Base-by-base conservation (phyloP, 2,329 filamentous ascomycete genomes). In the Zymoseptoria pseudotritici region DNA sequence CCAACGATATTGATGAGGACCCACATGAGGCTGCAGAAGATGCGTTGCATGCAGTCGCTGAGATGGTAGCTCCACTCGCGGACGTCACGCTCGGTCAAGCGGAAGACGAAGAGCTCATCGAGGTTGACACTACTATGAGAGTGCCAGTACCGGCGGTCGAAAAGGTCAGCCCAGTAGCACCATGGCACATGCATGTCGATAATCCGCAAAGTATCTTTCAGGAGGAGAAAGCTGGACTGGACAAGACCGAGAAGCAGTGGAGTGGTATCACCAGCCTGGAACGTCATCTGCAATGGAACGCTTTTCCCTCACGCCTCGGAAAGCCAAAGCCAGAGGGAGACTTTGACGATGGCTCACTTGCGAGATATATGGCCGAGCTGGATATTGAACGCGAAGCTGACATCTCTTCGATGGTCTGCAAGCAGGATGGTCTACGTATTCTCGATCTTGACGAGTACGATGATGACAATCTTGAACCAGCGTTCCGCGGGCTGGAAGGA, bases 81-180 rank as follows among this genome's bases (percentile, higher is more conserved):
- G 66, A 72, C 31, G 66, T 75, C 31, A 74, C 71, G 3, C 69
- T 74, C 2, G 60, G 66, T 13, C 69, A 65, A 19, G 52, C 78
- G 2, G 71, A 75, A n/a, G 73, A 76, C 36, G 80, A 83, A 61
- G 72, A 76, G 56, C 70, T 83, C 2, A 72, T 73, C 8, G 77
- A 77, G 60, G 71, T 75, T 10, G 79, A 81, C 61, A 79, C 79
- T 0, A 79, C 74, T 3, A 72, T 74, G 55, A 75, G 82, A 49
- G 75, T 83, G 1, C 66, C 75, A n/a, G 75, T 83, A 4, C 82
- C 82, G 0, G 26, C 70, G 0, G 68, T 85, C 61, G 77, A 80
- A 26, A 76, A 79, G 42, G 70, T 73, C 0, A 63, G 72, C 17
- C 73, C 76, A 10, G 61, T 68, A 6, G 70, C 78, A 3, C 82